A percentile compares a stretch with the other conserved stretches of the same genome.
phyloP scores from a whole-genome alignment of 1,284 basidiomycete species.

The Ustilago cynodontis region DNA sequence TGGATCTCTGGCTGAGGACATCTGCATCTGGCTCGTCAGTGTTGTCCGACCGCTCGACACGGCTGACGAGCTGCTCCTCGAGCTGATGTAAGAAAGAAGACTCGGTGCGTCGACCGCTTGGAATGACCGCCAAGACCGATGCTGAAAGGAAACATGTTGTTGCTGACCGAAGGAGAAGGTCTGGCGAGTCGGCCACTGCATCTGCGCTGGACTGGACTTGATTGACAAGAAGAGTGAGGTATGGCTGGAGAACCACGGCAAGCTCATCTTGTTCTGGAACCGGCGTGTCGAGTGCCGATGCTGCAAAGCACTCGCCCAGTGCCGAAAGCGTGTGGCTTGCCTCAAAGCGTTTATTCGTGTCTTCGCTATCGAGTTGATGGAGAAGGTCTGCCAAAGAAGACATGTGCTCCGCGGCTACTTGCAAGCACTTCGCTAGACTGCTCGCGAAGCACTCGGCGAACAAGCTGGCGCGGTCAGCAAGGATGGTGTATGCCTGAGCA shows the following conservation, averaged over 20 bases:
- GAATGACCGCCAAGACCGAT: background rate
- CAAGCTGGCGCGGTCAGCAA: slow-evolving; percentile 19
- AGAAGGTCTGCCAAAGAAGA: slow-evolving; percentile 22
- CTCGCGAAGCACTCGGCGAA: slow-evolving; percentile 15
- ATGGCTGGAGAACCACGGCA: slow-evolving; percentile 24
- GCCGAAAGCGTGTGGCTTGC: background rate
- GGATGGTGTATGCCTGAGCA: slow-evolving; percentile 14
- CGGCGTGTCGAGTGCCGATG: slow-evolving; percentile 7
- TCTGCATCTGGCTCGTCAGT: background rate
- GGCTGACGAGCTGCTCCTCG: slow-evolving; percentile 8
- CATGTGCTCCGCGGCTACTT: slow-evolving; percentile 34
- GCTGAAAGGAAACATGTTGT: slow-evolving; percentile 17
- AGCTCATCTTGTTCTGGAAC: slow-evolving; percentile 1
- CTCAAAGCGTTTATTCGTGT: background rate
- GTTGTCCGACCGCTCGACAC: background rate
- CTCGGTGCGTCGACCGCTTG: slow-evolving; percentile 18
- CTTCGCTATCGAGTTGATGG: slow-evolving; percentile 11
- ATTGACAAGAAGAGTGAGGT: slow-evolving; percentile 19
- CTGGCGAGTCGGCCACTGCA: background rate
- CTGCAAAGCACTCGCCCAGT: slow-evolving; percentile 22
- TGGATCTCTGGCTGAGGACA: background rate
- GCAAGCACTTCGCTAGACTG: slow-evolving; percentile 15
- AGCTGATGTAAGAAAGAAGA: slow-evolving; percentile 9
- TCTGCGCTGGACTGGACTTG: slow-evolving; percentile 15
- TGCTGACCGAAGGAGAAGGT: slow-evolving; percentile 3